Conservation (phyloP, 306 rosid genomes). For the Prunus davidiana region DNA sequence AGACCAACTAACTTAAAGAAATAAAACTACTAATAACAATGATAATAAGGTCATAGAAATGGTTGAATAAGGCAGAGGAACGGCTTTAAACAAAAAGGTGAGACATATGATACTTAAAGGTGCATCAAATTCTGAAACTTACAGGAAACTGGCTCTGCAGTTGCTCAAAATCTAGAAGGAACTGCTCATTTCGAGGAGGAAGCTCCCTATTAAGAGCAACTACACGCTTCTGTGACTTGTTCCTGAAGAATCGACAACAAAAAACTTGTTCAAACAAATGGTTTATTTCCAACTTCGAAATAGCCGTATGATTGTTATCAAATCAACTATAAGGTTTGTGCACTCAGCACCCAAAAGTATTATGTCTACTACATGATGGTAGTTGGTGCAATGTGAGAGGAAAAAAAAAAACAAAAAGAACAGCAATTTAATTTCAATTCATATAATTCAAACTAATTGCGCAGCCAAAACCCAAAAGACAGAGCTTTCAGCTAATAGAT, state of each 20-base stretch:
- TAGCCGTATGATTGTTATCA: neutral
- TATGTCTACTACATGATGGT: neutral
- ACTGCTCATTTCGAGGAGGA: constrained; percentile 95
- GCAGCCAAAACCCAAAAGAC: neutral
- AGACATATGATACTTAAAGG: neutral
- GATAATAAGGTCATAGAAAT: constrained; percentile 3
- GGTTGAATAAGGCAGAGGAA: constrained; percentile 13
- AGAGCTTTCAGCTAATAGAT: neutral
- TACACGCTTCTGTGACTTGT: constrained; percentile 91
- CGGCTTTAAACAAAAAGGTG: neutral
- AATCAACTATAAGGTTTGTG: neutral
- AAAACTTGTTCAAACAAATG: neutral
- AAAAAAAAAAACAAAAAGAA: neutral
- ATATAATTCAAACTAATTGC: neutral
- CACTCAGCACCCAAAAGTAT: neutral
- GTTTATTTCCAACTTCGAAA: neutral
- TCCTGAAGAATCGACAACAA: constrained; percentile 42
- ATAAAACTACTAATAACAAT: neutral
- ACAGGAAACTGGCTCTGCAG: constrained; percentile 88
- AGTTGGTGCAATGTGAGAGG: neutral
- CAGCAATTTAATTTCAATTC: neutral
- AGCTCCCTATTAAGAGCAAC: constrained; percentile 79
- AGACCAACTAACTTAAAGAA: neutral
- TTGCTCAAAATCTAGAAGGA: constrained; percentile 84
- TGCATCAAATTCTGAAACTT: constrained; percentile 33